Conservation (phyloP, 177 flowering plant genomes). For the Vitis hybrid region DNA sequence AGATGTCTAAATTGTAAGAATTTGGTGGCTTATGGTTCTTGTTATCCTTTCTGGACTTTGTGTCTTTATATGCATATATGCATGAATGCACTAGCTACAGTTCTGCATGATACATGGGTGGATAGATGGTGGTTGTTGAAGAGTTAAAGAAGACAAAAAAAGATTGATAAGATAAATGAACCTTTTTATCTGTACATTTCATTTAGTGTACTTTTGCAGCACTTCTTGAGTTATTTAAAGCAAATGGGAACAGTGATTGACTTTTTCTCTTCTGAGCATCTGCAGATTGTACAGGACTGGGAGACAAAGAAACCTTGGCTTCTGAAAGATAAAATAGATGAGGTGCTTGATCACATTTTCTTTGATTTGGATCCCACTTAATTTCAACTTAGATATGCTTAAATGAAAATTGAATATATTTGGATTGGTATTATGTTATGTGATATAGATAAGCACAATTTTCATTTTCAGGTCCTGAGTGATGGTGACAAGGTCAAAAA, state of each 20-base stretch:
- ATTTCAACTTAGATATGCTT: not conserved
- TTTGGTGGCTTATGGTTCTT: not conserved
- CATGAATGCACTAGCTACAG: too few relatives aligned
- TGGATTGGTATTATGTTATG: not conserved
- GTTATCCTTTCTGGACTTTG: not conserved
- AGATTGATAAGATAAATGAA: too few relatives aligned
- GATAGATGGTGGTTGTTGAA: too few relatives aligned
- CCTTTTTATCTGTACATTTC: too few relatives aligned
- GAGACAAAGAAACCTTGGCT: conserved; percentile 84
- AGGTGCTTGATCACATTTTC: conserved; percentile 42
- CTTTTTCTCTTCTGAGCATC: conserved; percentile 1
- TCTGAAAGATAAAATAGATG: conserved; percentile 73
- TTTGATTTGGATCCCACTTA: not conserved
- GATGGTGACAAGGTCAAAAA: conserved; percentile 63
- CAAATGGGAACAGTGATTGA: not conserved
- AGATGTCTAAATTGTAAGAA: not conserved
- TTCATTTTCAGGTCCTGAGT: conserved; percentile 49
- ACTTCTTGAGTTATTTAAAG: too few relatives aligned
- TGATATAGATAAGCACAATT: not conserved
- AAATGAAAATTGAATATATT: not conserved
- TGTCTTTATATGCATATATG: too few relatives aligned
- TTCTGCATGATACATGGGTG: too few relatives aligned
- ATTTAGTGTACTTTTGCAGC: too few relatives aligned
- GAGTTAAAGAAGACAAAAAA: too few relatives aligned
- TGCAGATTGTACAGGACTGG: conserved; percentile 77